Evolutionary conservation across 305 asterid species (phyloP).

Genomic region (Caryopteris hybrid): DNA sequence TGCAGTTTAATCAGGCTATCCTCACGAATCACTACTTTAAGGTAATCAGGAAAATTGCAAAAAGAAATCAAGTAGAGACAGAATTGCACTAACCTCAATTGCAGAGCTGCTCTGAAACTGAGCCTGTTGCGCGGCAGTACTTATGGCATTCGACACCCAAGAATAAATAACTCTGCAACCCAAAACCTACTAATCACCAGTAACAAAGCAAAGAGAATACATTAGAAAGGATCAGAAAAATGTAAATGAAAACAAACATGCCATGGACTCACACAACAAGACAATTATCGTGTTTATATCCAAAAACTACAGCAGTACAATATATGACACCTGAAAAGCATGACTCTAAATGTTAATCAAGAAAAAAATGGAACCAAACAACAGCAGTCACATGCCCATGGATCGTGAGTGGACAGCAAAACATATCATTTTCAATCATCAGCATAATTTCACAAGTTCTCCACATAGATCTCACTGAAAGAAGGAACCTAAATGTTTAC

Average conservation of each 20-base stretch:
- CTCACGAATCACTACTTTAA: background rate
- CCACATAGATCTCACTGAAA: background rate
- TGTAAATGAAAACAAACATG: background rate
- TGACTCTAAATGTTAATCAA: background rate
- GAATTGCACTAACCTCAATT: conserved; percentile 45
- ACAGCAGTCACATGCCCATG: too few species aligned
- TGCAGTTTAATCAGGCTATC: background rate
- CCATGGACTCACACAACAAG: background rate
- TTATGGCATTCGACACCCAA: conserved; percentile 74
- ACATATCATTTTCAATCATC: background rate
- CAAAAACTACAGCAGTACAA: background rate
- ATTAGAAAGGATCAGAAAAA: conserved; percentile 14
- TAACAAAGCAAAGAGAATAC: conserved; percentile 31
- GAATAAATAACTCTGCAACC: conserved; percentile 88
- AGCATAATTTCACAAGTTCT: background rate
- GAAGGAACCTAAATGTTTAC: too few species aligned
- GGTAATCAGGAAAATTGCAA: background rate
- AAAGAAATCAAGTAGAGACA: conserved; percentile 2
- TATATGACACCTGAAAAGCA: background rate
- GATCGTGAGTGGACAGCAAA: background rate
- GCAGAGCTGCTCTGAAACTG: conserved; percentile 45
- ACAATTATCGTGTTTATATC: background rate
- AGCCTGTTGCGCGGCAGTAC: conserved; percentile 47
- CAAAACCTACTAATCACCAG: conserved; percentile 78
- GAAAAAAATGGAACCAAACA: background rate